Evolutionary conservation across 768 basidiomycete species (phyloP), one percentile per base, ranked within the genome.

Genomic region (Termitomyces sp.): DNA sequence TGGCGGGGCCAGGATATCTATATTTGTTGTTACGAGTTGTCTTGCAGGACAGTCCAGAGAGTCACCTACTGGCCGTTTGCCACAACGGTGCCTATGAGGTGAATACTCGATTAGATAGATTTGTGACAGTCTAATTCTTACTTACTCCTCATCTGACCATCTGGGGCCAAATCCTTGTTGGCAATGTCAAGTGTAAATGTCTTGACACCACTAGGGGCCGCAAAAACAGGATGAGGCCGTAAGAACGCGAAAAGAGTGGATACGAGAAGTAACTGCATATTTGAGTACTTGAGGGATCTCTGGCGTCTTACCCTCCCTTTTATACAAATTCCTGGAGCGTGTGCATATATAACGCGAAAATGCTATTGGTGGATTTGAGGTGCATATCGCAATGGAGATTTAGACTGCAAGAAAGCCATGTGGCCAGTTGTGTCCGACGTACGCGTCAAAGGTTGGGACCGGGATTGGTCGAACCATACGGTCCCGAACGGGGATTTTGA

Each of bases 1-100:
- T 79, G 51, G 79, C 64, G 8, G 84, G 84, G 6, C 81, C 84
- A 17, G 84, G 84, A 63, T 69, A 72, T 37, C 69, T 71, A 48
- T 14, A 57, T 4, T 36, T 11, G 8, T 32, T 25, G 56, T 56
- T 55, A 58, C 36, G 32, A 36, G 20, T 29, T 29, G 51, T 42
- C 10, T 31, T 46, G 14, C 17, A 25, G 17, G 15, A 52, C n/a
- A 15, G 7, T 36, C 11, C 8, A 36, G 47, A 17, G 29, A 38
- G 25, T 5, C 50, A 59, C 61, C 34, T 62, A 71, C 70, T 65
- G 62, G 40, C 70, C 70, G 34, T 69, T 69, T 40, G 66, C 70
- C 47, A 66, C 62, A 36, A 69, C 49, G 38, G 66, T 69, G 51
- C 67, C 69, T 70, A 51, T 43, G 31, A 47, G 25, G 17, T 43